A percentile compares a stretch with the other conserved stretches of the same genome.
phyloP scores from a whole-genome alignment of 805 yeast species.

The Hanseniaspora thailandica region DNA sequence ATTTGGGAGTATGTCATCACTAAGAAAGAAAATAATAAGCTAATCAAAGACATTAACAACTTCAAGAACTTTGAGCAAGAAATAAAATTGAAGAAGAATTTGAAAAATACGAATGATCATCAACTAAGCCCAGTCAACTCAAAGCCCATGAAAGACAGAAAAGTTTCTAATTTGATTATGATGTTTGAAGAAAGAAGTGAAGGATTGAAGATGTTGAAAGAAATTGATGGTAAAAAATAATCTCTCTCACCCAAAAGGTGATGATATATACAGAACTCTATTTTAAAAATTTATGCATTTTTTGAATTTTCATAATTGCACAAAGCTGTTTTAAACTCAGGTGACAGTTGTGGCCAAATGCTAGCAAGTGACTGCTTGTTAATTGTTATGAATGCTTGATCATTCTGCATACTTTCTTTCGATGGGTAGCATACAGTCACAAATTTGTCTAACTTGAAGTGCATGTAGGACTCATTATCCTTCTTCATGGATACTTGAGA shows the following conservation, averaged over 20 bases:
- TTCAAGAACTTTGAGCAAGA: constrained; percentile 9
- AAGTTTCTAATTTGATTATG: constrained; percentile 12
- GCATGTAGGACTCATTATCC: not conserved
- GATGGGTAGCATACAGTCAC: not conserved
- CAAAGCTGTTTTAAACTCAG: not conserved
- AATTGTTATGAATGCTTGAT: not conserved
- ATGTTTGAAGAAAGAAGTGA: constrained; percentile 13
- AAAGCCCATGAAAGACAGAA: not conserved
- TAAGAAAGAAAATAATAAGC: constrained; percentile 11
- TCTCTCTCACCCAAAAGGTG: too few species aligned
- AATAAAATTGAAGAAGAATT: not conserved
- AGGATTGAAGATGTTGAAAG: constrained; percentile 1
- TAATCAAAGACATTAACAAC: constrained; percentile 8
- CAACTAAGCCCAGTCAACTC: not conserved
- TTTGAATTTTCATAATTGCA: not conserved
- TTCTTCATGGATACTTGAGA: too few species aligned
- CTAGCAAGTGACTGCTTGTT: not conserved
- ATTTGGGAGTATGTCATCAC: constrained; percentile 14
- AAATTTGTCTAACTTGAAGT: not conserved
- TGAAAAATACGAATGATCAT: not conserved
- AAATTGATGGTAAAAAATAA: not conserved
- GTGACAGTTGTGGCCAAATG: not conserved
- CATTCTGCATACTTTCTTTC: not conserved
- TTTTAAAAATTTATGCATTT: not conserved
- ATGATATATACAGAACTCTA: not conserved